phyloP scores from a whole-genome alignment of 805 yeast species.

The Myxozyma kluyveri region DNA sequence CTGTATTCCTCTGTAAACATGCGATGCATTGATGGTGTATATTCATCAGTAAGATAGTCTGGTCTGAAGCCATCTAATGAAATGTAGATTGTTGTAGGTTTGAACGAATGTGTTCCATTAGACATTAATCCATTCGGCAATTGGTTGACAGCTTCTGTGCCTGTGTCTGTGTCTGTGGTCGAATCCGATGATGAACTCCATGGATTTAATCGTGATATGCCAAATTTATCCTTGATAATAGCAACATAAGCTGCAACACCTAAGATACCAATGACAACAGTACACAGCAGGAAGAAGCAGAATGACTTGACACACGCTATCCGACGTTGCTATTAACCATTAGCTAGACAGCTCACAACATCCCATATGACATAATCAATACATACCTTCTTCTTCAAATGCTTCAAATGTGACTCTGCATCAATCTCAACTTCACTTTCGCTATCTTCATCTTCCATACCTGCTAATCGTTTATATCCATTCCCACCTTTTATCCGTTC shows the following conservation, averaged over 20 bases:
- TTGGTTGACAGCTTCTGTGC: neutral
- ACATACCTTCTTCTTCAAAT: conserved; percentile 19
- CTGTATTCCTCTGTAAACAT: conserved; percentile 45
- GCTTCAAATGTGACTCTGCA: conserved; percentile 27
- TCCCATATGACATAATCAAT: neutral
- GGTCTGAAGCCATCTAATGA: conserved; percentile 93
- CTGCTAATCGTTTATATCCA: neutral
- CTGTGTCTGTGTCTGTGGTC: neutral
- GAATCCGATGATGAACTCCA: conserved; percentile 3
- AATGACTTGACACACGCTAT: conserved; percentile 9
- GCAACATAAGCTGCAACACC: conserved; percentile 25
- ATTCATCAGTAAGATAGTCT: conserved; percentile 61
- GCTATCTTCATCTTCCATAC: conserved; percentile 1
- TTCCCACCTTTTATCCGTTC: neutral
- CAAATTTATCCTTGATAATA: conserved; percentile 13
- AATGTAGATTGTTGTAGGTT: conserved; percentile 76
- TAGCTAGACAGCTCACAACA: neutral
- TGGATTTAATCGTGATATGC: conserved; percentile 7
- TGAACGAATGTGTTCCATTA: conserved; percentile 67
- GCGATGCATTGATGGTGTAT: conserved; percentile 70
- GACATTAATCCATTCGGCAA: conserved; percentile 33
- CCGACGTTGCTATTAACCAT: conserved; percentile 17
- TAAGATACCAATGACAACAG: conserved; percentile 8
- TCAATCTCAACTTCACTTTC: conserved; percentile 26
- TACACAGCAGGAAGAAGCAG: conserved; percentile 11